Evolutionary conservation across 129 eudicot genomes (phyloP).

Genomic region (Rutidosis leptorrhynchoides): DNA sequence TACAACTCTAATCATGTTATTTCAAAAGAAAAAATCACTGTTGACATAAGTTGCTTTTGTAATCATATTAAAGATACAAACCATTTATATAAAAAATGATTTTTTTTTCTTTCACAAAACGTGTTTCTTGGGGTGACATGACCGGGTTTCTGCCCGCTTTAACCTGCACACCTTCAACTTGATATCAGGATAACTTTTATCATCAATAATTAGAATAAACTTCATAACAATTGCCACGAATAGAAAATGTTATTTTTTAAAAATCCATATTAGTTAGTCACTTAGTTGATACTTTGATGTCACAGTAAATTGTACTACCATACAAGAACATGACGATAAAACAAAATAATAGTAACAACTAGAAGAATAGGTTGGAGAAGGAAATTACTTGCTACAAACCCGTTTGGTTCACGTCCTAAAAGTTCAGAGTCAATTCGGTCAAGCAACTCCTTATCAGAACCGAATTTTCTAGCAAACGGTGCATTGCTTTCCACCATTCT

Average conservation of each 20-base stretch:
- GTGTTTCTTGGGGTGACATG: background rate
- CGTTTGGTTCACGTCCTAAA: constrained; percentile 48
- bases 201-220: background rate
- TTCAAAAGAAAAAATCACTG: background rate
- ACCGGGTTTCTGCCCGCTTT: background rate
- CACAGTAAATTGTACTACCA: background rate
- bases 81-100: background rate
- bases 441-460: constrained; percentile 46
- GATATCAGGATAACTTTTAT: background rate
- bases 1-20: background rate
- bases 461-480: constrained; percentile 76
- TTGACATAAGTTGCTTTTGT: background rate
- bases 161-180: background rate
- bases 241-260: background rate
- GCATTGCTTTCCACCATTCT: constrained; percentile 73
- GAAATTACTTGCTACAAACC: constrained; percentile 48
- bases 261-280: background rate
- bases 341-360: constrained; percentile 2
- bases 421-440: constrained; percentile 69
- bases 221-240: background rate
- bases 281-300: background rate
- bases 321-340: background rate
- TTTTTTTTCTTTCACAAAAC: background rate
- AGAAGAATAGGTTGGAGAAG: background rate
- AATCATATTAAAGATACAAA: background rate